Conservation (phyloP, 2,329 filamentous ascomycete species). For the Bisporella sp. region DNA sequence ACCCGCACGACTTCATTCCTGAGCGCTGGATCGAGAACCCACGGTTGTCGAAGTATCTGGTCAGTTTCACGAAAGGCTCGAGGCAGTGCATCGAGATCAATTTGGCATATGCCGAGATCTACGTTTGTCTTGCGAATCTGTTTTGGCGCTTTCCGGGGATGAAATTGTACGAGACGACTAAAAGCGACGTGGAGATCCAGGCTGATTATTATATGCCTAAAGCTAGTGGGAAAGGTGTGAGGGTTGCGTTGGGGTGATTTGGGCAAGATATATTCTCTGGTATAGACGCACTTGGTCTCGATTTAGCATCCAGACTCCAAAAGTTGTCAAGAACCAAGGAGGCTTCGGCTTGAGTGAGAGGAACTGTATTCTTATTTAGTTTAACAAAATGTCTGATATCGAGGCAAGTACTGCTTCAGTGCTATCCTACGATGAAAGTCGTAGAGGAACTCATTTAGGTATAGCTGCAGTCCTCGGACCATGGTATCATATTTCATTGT, state of each 20-base stretch:
- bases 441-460: too few relatives aligned
- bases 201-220: background rate
- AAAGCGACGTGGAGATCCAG: background rate
- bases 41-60: slow-evolving; percentile 31
- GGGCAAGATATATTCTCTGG: too few relatives aligned
- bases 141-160: background rate
- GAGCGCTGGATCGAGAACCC: slow-evolving; percentile 35
- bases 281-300: too few relatives aligned
- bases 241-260: background rate
- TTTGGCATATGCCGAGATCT: slow-evolving; percentile 6
- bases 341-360: too few relatives aligned
- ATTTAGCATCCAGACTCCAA: too few relatives aligned
- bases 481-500: too few relatives aligned
- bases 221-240: background rate
- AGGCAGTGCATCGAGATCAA: slow-evolving; percentile 34
- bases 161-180: background rate
- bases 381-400: too few relatives aligned
- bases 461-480: too few relatives aligned
- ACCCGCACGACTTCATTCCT: slow-evolving; percentile 33
- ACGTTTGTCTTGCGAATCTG: slow-evolving; percentile 5
- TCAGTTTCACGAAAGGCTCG: slow-evolving; percentile 35
- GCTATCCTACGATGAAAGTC: too few relatives aligned
- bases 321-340: too few relatives aligned
- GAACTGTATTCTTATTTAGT: too few relatives aligned
- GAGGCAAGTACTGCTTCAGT: too few relatives aligned